Evolutionary conservation across 371 early-diverging fungal species (phyloP).

Genomic region (Apophysomyces elegans): DNA sequence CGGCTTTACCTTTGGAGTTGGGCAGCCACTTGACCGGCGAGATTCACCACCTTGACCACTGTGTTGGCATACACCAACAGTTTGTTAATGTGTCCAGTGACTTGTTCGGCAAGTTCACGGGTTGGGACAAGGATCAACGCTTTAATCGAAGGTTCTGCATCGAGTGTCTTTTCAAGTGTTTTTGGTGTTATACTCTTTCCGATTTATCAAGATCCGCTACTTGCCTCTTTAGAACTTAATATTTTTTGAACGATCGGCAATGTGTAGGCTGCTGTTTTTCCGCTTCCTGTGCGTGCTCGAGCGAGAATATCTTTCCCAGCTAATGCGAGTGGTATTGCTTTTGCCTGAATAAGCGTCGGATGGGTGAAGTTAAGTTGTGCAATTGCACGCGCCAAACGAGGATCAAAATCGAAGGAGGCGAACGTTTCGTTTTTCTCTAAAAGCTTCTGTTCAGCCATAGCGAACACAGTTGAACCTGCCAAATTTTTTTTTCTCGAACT

Average conservation of each 20-base stretch:
- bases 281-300: conserved; percentile 85
- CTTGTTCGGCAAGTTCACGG: conserved; percentile 95
- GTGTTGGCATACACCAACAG: conserved; percentile 75
- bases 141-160: conserved; percentile 33
- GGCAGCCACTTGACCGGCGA: conserved; percentile 69
- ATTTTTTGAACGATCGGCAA: conserved; percentile 94
- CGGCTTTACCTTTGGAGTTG: conserved; percentile 63
- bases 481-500: too few relatives aligned
- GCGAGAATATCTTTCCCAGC: conserved; percentile 97
- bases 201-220: conserved; percentile 5
- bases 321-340: conserved; percentile 94
- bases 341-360: conserved; percentile 95
- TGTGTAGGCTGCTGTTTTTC: conserved; percentile 98
- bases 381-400: conserved; percentile 85
- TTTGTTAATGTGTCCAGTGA: conserved; percentile 73
- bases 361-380: conserved; percentile 76
- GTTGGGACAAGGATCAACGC: conserved; percentile 92
- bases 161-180: conserved; percentile 13
- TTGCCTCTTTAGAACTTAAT: conserved; percentile 69
- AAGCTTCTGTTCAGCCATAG: conserved; percentile 25
- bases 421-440: conserved; percentile 47
- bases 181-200: too few relatives aligned
- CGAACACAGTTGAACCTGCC: neutral
- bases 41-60: conserved; percentile 69
- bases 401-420: conserved; percentile 77